A percentile compares a stretch with the other conserved stretches of the same genome.
Conservation (phyloP, 352 stramenopile species). For the Phytophthora cajani region DNA sequence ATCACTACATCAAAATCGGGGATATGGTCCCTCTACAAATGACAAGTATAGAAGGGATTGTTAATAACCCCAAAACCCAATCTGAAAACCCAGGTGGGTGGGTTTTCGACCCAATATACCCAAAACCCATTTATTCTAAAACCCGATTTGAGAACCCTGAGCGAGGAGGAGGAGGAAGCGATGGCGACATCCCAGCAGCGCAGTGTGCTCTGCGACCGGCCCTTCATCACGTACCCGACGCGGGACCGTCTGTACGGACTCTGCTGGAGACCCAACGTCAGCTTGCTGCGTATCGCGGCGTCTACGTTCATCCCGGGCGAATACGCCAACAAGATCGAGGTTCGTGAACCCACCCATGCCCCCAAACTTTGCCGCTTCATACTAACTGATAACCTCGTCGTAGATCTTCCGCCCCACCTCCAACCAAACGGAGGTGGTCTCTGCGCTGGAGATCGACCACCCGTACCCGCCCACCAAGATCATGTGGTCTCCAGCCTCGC, state of each 20-base stretch:
- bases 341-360: constrained; percentile 21
- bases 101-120: too few relatives aligned
- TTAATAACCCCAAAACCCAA: too few relatives aligned
- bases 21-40: too few relatives aligned
- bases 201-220: constrained; percentile 45
- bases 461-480: constrained; percentile 89
- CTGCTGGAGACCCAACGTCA: constrained; percentile 73
- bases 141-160: too few relatives aligned
- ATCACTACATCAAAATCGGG: too few relatives aligned
- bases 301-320: constrained; percentile 85
- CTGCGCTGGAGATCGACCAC: constrained; percentile 79
- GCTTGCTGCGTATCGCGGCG: constrained; percentile 66
- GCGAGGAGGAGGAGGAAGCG: background rate
- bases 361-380: background rate
- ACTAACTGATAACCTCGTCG: constrained; percentile 5
- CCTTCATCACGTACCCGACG: constrained; percentile 78
- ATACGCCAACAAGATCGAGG: constrained; percentile 91
- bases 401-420: constrained; percentile 71
- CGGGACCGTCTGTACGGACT: constrained; percentile 77
- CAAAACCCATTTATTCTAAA: too few relatives aligned
- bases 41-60: too few relatives aligned
- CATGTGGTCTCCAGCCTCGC: constrained; percentile 80
- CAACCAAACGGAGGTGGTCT: constrained; percentile 64
- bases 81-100: too few relatives aligned
- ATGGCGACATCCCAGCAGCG: constrained; percentile 34